A percentile compares a stretch with the other conserved stretches of the same genome.
Evolutionary conservation across 164 flowering plant species (phyloP).

Genomic region (Stephania cephalantha): DNA sequence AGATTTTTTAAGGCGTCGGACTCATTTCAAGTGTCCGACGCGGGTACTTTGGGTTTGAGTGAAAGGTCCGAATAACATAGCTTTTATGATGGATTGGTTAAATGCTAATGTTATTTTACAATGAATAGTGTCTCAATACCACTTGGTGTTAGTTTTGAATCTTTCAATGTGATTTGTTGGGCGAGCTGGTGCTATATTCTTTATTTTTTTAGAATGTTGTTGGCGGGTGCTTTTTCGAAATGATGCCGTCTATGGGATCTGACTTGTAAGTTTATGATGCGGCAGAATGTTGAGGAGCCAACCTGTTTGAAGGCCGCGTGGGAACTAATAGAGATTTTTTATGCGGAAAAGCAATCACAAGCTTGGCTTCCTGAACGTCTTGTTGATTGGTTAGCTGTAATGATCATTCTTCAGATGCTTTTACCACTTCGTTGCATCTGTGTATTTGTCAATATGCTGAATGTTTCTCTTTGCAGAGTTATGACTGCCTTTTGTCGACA

Average conservation of each 20-base stretch:
- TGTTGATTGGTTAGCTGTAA: conserved; percentile 97
- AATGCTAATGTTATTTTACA: too few relatives aligned
- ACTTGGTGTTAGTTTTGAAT: too few relatives aligned
- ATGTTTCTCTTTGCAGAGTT: conserved; percentile 46
- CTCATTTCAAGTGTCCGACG: too few relatives aligned
- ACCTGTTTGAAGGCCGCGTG: conserved; percentile 84
- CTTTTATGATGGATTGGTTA: too few relatives aligned
- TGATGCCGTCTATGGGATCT: not conserved
- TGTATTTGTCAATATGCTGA: not conserved
- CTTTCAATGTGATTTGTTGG: not conserved
- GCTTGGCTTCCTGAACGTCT: conserved; percentile 86
- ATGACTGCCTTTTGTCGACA: conserved; percentile 59
- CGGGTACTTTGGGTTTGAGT: too few relatives aligned
- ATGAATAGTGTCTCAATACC: too few relatives aligned
- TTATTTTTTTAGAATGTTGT: not conserved
- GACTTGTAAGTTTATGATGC: not conserved
- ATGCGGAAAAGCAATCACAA: conserved; percentile 72
- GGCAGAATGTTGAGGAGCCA: conserved; percentile 59
- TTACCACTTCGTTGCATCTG: not conserved
- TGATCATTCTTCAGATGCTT: conserved; percentile 25
- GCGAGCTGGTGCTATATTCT: not conserved
- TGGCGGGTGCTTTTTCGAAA: not conserved
- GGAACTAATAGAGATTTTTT: conserved; percentile 88
- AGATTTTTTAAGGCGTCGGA: too few relatives aligned
- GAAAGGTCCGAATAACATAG: too few relatives aligned